Conservation (phyloP, 768 basidiomycete genomes). For the Arthromyces matolae region DNA sequence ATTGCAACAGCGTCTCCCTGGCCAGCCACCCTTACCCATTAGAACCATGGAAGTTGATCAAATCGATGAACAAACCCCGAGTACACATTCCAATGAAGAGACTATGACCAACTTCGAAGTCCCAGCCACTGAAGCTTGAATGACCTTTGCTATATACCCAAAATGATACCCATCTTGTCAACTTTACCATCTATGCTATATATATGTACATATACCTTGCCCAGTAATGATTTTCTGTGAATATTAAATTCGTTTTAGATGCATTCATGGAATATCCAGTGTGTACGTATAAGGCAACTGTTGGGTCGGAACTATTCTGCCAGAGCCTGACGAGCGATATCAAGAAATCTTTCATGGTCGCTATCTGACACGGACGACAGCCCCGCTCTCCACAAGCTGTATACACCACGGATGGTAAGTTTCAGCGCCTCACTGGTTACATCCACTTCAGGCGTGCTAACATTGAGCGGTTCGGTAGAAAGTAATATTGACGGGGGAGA, state of each 20-base stretch:
- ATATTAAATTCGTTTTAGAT: too few species aligned
- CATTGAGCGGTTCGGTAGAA: not conserved
- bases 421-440: conserved; percentile 38
- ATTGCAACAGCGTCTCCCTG: conserved; percentile 44
- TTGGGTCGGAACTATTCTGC: not conserved
- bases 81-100: not conserved
- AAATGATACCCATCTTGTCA: not conserved
- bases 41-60: conserved; percentile 16
- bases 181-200: not conserved
- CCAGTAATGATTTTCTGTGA: too few species aligned
- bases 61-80: conserved; percentile 10
- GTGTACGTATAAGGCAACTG: not conserved
- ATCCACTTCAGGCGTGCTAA: conserved; percentile 4
- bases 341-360: conserved; percentile 35
- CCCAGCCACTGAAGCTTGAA: not conserved
- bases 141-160: not conserved
- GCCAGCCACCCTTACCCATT: conserved; percentile 49
- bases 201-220: too few species aligned
- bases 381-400: conserved; percentile 53
- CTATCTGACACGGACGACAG: conserved; percentile 18
- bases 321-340: conserved; percentile 33
- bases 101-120: not conserved
- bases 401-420: conserved; percentile 53
- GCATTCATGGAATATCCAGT: too few species aligned
- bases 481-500: conserved; percentile 3